Percentiles rank a stretch among this genome's conserved stretches.
These are phyloP conservation scores for Candida stauntonica DNA, from an alignment of 805 yeast species.

Conservation along the genomic window DNA sequence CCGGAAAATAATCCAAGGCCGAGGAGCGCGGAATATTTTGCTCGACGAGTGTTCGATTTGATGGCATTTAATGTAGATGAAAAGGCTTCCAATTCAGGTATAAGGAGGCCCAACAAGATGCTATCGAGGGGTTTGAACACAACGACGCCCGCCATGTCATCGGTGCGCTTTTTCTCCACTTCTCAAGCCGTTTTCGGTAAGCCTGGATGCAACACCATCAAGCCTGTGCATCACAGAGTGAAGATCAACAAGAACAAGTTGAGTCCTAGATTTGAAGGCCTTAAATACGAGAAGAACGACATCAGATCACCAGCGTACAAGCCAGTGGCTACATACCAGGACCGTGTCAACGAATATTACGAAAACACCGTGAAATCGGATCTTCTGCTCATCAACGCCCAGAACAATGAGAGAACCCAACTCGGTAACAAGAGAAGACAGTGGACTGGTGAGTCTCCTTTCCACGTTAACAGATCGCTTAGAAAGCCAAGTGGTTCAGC, in stretches of 20 bases:
- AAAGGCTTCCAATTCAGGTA: no score
- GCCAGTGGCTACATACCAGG: slow-evolving; percentile 74
- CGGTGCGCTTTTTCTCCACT: slow-evolving; percentile 22
- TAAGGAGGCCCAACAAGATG: no score
- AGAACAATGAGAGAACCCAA: slow-evolving; percentile 51
- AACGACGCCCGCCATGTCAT: no score
- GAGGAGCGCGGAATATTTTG: no score
- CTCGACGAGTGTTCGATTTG: no score
- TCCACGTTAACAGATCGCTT: slow-evolving; percentile 76
- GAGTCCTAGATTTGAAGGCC: slow-evolving; percentile 68
- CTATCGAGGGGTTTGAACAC: no score
- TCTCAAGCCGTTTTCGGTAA: slow-evolving; percentile 31
- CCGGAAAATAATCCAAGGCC: no score
- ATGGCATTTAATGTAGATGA: no score
- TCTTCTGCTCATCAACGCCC: slow-evolving; percentile 69
- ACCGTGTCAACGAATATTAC: slow-evolving; percentile 76
- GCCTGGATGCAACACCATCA: slow-evolving; percentile 66
- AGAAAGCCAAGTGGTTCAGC: slow-evolving; percentile 73
- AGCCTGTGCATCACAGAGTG: slow-evolving; percentile 90
- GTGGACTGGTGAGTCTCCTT: slow-evolving; percentile 88
- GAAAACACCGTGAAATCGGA: slow-evolving; percentile 71
- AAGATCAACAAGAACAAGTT: slow-evolving; percentile 68
- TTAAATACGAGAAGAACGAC: slow-evolving; percentile 65
- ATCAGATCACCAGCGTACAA: slow-evolving; percentile 72
- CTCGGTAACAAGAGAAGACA: slow-evolving; percentile 70